Evolutionary conservation across 176 grass and related monocot species (phyloP).

Genomic region (Oryza punctata): DNA sequence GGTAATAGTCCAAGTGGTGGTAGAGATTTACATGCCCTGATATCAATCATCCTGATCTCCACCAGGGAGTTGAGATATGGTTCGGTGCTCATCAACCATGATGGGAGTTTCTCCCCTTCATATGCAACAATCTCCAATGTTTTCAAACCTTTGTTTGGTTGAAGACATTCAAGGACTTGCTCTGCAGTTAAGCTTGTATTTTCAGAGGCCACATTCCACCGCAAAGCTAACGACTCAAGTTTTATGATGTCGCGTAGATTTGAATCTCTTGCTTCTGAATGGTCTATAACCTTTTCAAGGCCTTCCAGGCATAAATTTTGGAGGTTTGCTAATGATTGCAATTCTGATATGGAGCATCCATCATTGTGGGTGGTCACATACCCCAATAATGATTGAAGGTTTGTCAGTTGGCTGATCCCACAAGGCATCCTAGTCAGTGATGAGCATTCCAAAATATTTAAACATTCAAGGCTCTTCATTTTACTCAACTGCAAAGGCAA

Average conservation of each 20-base stretch:
- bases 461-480: conserved; percentile 5
- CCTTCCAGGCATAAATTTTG: neutral
- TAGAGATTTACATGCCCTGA: too few relatives aligned
- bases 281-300: neutral
- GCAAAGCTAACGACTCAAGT: too few relatives aligned
- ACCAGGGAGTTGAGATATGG: too few relatives aligned
- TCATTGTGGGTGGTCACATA: neutral
- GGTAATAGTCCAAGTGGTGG: too few relatives aligned
- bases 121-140: too few relatives aligned
- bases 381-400: neutral
- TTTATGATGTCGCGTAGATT: fast-evolving
- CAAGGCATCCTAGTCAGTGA: neutral
- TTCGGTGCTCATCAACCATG: too few relatives aligned
- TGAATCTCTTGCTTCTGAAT: neutral
- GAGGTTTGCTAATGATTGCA: neutral
- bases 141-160: too few relatives aligned
- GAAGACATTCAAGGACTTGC: too few relatives aligned
- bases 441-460: neutral
- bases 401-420: neutral
- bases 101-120: too few relatives aligned
- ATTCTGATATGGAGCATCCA: neutral
- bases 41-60: too few relatives aligned
- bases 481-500: conserved; percentile 11
- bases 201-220: too few relatives aligned
- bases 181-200: too few relatives aligned